Evolutionary conservation across 2,329 filamentous ascomycete genomes (phyloP), one percentile per base, ranked within the genome.

Genomic region (Fusarium hostae): DNA sequence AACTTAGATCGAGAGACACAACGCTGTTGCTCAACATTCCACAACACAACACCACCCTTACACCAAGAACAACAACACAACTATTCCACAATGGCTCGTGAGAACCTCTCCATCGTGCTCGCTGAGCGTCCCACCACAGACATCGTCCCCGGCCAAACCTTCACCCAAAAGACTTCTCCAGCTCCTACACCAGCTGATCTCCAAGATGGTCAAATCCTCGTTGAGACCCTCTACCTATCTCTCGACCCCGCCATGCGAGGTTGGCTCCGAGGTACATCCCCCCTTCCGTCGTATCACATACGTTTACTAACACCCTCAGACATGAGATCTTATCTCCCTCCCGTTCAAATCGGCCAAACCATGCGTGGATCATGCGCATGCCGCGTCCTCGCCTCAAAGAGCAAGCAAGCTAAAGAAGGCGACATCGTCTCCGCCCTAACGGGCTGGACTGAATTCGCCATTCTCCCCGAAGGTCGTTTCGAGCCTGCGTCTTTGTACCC

Each of bases 191-290:
- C 84, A 24, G 81, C 81, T 35, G 84, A 87, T 66, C 84, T 92
- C 44, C 86, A 90, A 78, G 86, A 90, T 83, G 90, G 90, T 71
- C 82, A 93, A 77, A 84, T 93, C 60, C 84, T 94, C 55, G 80
- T 89, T 47, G 86, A 89, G 78, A 78, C 80, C 2, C 80, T 91
- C 66, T 93, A 93, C 76, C 84, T 93, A 47, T 91, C 89, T 13
- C 84, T 94, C 41, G 92, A 94, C 80, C 91, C 92, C 3, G 91
- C 91, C n/a, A 93, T 93, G 91, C 87, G 92, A 74, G 89, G 89
- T 64, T 93, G 90, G 90, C 81, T 94, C 24, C 91, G 88, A 69
- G 86, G 86, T 87, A 72, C 24, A 12, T 11, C 4, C 0, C 11
- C 30, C 13, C 26, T 22, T 47, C 13, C 5, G 15, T 13, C 12